Percentiles rank a stretch among this genome's conserved stretches.
Evolutionary conservation across 306 rosid genomes (phyloP).

Genomic region (Prinsepia uniflora): DNA sequence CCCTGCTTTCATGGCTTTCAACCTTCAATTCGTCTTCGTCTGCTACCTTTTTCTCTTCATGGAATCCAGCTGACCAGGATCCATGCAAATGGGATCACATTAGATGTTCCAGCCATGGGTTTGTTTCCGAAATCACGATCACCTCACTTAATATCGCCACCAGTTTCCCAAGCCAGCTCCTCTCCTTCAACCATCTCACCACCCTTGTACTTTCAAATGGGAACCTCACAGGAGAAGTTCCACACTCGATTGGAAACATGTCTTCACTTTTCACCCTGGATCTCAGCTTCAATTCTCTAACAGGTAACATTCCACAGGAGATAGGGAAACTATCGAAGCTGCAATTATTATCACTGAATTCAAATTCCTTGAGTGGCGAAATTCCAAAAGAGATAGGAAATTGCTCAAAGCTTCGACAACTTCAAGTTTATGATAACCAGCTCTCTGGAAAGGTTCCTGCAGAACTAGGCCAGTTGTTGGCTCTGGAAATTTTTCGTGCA

Average conservation of each 20-base stretch:
- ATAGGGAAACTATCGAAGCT: constrained; percentile 55
- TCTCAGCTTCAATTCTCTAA: constrained; percentile 78
- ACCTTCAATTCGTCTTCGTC: constrained; percentile 62
- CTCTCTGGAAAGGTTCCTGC: constrained; percentile 70
- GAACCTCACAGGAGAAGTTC: constrained; percentile 77
- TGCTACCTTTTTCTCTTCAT: constrained; percentile 66
- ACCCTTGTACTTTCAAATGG: constrained; percentile 66
- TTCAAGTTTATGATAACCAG: constrained; percentile 74
- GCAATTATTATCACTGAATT: constrained; percentile 52
- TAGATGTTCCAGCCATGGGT: constrained; percentile 54
- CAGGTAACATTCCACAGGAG: constrained; percentile 65
- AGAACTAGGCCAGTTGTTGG: constrained; percentile 56
- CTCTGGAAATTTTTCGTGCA: constrained; percentile 58
- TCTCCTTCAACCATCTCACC: constrained; percentile 55
- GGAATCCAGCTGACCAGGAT: constrained; percentile 57
- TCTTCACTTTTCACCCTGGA: constrained; percentile 62
- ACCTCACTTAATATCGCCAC: constrained; percentile 55
- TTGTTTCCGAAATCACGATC: constrained; percentile 60
- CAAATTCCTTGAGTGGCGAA: constrained; percentile 59
- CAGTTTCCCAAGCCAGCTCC: constrained; percentile 60
- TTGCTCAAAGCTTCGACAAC: constrained; percentile 62
- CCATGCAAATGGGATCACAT: constrained; percentile 90
- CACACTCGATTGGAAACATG: constrained; percentile 60
- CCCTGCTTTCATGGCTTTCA: constrained; percentile 90
- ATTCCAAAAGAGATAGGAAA: constrained; percentile 74